Percentiles rank a stretch among this genome's conserved stretches.
These are phyloP conservation scores for Saturnispora galanensis DNA, from an alignment of 805 yeast genomes.

Conservation along the genomic window DNA sequence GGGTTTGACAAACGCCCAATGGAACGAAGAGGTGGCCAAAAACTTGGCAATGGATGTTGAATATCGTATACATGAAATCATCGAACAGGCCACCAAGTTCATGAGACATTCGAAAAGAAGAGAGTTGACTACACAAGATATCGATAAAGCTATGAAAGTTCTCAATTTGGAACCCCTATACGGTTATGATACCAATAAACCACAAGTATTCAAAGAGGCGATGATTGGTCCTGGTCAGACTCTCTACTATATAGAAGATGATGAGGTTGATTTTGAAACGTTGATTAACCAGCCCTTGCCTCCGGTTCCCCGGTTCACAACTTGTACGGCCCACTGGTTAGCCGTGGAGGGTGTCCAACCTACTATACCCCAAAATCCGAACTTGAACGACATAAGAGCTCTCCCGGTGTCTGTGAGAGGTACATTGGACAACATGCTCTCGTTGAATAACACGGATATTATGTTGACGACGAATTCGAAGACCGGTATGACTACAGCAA, in stretches of 20 bases:
- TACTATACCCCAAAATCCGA: constrained; percentile 92
- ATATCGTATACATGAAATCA: constrained; percentile 86
- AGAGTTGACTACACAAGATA: constrained; percentile 69
- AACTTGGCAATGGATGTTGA: constrained; percentile 99
- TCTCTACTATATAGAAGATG: constrained; percentile 80
- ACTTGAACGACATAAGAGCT: constrained; percentile 64
- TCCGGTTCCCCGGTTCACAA: constrained; percentile 83
- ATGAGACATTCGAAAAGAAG: constrained; percentile 91
- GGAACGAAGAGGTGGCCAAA: constrained; percentile 88
- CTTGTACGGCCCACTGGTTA: constrained; percentile 94
- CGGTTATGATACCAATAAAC: constrained; percentile 68
- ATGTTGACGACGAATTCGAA: constrained; percentile 21
- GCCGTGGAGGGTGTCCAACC: constrained; percentile 99
- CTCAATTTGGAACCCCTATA: constrained; percentile 91
- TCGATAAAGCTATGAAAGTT: constrained; percentile 70
- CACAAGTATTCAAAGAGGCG: constrained; percentile 77
- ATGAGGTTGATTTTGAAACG: constrained; percentile 90
- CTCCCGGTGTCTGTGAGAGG: constrained; percentile 77
- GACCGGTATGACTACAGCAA: constrained; percentile 22
- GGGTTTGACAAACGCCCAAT: constrained; percentile 49
- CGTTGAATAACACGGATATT: constrained; percentile 41
- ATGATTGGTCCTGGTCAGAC: constrained; percentile 88
- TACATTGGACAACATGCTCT: constrained; percentile 55
- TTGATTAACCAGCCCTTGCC: constrained; percentile 91
- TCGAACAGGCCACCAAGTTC: constrained; percentile 92